Evolutionary conservation across 345 rosid genomes (phyloP), one percentile per base, ranked within the genome.

Genomic region (Leavenworthia alabamica): DNA sequence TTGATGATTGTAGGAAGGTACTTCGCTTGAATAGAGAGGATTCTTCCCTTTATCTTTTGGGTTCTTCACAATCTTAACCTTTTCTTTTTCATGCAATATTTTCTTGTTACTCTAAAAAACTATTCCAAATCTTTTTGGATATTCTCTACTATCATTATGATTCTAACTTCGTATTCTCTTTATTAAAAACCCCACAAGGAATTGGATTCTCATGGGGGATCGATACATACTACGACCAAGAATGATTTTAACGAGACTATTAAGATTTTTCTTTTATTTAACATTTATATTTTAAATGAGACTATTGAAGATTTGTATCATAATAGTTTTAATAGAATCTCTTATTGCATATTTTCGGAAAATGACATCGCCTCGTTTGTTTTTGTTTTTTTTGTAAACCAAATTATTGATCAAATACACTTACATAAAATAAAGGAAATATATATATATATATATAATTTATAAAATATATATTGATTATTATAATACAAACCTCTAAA

Each of bases 1-100:
- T 56, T 71, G 75, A 71, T 71, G 66, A 71, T 71, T 49, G 47
- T 48, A 41, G 48, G 54, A 71, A 57, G 27, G 75, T 63, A 63
- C 75, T 64, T 71, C 75, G 41, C 75, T 56, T 41, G 65, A 40
- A 71, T 57, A 57, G 55, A 64, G 60, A 14, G 54, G 70, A 64
- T 64, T 71, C 64, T 47, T 57, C 60, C 56, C 75, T 71, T 71
- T 71, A 71, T 57, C 75, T 71, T 57, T 71, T 64, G 75, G 70
- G 53, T 64, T 64, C 53, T 64, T 49, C 70, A 44, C 75, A 70
- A 45, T 70, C 41, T 56, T 56, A 63, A 56, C 70, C 70, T 64
- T 71, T 71, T 63, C 75, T 71, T 71, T 71, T 71, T 64, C 56
- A 71, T 71, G 70, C 70, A 64, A 35, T 71, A 57, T 57, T 71